Conservation (phyloP, 2,329 filamentous ascomycete species). For the Diaporthe caulivora region DNA sequence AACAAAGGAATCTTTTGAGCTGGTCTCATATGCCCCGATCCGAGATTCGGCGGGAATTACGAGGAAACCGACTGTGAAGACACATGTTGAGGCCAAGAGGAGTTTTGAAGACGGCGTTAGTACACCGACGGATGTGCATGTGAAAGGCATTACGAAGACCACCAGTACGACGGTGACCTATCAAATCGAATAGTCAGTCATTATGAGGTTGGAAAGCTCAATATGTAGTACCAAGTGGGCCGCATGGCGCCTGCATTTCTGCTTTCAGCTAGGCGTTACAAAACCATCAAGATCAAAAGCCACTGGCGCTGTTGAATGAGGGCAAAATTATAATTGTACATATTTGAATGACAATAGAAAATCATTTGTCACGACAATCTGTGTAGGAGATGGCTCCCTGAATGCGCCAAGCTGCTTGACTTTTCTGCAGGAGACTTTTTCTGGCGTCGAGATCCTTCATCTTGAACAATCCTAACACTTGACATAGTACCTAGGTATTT, state of each 20-base stretch:
- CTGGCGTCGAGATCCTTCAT: too few species aligned
- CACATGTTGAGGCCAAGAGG: slow-evolving; percentile 11
- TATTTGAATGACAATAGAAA: background rate
- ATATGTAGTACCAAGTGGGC: too few species aligned
- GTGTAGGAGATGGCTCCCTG: too few species aligned
- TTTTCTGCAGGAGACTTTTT: background rate
- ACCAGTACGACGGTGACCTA: slow-evolving; percentile 13
- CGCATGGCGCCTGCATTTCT: background rate
- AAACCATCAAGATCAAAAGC: background rate
- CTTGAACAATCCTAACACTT: too few species aligned
- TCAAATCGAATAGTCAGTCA: background rate
- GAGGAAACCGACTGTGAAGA: background rate
- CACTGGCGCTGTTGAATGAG: background rate
- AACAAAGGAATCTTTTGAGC: slow-evolving; percentile 15
- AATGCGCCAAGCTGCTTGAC: too few species aligned
- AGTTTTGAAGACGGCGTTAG: background rate
- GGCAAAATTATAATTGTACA: background rate
- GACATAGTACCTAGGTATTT: too few species aligned
- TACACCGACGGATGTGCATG: background rate
- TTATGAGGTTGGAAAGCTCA: background rate
- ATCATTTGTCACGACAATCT: too few species aligned
- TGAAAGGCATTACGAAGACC: slow-evolving; percentile 18
- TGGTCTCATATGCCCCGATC: background rate
- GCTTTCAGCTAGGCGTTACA: too few species aligned
- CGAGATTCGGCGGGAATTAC: background rate